phyloP scores from a whole-genome alignment of 495 filamentous ascomycete genomes.

The Xylaria flabelliformis region DNA sequence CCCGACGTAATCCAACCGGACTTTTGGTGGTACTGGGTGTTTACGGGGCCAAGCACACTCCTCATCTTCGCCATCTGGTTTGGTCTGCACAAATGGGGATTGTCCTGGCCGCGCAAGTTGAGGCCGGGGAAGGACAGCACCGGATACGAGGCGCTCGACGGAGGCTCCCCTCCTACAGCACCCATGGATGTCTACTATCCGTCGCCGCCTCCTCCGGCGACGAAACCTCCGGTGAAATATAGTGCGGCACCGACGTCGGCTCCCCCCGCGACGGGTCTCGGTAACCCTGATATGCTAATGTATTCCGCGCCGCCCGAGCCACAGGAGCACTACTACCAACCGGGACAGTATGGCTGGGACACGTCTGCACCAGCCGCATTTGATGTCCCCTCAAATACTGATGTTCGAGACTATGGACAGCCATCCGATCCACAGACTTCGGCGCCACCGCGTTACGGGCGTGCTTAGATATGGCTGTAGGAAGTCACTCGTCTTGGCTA shows the following conservation, averaged over 20 bases:
- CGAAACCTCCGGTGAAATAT: not conserved
- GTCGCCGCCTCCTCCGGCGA: not conserved
- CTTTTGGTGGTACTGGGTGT: constrained; percentile 50
- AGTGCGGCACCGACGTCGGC: not conserved
- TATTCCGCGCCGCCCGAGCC: not conserved
- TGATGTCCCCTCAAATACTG: not conserved
- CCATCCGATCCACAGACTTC: not conserved
- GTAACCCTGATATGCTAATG: not conserved
- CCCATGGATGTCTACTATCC: not conserved
- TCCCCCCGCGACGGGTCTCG: not conserved
- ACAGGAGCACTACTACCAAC: not conserved
- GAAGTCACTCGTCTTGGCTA: not conserved
- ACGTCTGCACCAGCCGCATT: constrained; percentile 12
- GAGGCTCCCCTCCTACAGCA: not conserved
- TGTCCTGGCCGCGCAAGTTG: not conserved
- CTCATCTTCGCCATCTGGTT: constrained; percentile 38
- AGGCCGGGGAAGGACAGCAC: not conserved
- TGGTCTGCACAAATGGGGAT: constrained; percentile 19
- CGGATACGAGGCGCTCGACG: constrained; percentile 7
- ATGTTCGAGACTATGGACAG: constrained; percentile 1
- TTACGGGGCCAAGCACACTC: constrained; percentile 38
- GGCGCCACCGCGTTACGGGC: not conserved
- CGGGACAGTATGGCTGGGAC: not conserved
- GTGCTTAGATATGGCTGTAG: not conserved
- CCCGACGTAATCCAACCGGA: constrained; percentile 35